Evolutionary conservation across 2,329 filamentous ascomycete species (phyloP), one percentile per base, ranked within the genome.

Genomic region (Scytalidium sp.): DNA sequence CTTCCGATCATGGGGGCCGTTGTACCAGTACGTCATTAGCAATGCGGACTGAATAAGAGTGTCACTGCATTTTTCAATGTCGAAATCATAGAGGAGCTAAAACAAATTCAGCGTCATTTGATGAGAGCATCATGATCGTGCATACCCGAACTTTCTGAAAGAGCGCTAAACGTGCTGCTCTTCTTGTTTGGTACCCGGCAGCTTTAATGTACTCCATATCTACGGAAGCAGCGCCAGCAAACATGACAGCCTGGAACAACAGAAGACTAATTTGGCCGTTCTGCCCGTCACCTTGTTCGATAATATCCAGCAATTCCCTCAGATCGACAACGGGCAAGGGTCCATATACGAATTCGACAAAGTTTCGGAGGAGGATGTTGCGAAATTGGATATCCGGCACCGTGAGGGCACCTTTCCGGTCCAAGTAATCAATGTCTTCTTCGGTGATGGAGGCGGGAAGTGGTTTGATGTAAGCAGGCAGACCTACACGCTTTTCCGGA

Each of bases 271-370:
- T 58, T 25, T 50, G 36, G 3, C n/a, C n/a, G n/a, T n/a, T n/a
- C n/a, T n/a, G n/a, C n/a, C n/a, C n/a, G n/a, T n/a, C n/a, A n/a
- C n/a, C n/a, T n/a, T n/a, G n/a, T n/a, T n/a, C n/a, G n/a, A n/a
- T n/a, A n/a, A n/a, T n/a, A n/a, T n/a, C 23, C 23, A 84, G 63
- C 57, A 85, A 78, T 66, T 80, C 69, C 65, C 81, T 66, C 64
- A 84, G 61, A 73, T 87, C 89, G 56, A 96, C 72, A 25, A 96
- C 74, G 19, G 91, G 91, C 88, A 96, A 94, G 66, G 88, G 96
- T 1, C 90, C 89, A 65, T 96, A 87, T 8, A 96, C 89, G 65
- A 87, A 95, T 70, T 95, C 87, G 54, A 91, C 79, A 61, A 93
- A 96, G 42, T 85, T 84, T 58, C 86, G 84, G 21, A 96, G 73